Percentiles rank a stretch among this genome's conserved stretches.
These are phyloP conservation scores for Aspergillus flavus DNA, from an alignment of 2,329 filamentous ascomycete species.

Conservation along the genomic window DNA sequence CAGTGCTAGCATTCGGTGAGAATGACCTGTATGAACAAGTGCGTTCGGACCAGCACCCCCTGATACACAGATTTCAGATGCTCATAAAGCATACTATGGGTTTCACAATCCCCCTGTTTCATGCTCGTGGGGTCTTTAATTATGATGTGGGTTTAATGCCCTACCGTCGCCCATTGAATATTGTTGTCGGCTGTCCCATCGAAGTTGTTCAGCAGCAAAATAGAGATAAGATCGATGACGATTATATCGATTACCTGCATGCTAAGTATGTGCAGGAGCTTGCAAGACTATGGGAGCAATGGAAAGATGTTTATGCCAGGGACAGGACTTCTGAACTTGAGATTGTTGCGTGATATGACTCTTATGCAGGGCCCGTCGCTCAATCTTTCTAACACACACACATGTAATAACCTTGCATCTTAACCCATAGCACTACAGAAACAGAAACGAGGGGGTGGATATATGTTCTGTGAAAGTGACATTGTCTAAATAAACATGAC, in stretches of 20 bases:
- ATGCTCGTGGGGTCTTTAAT: slow-evolving; percentile 91
- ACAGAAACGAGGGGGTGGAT: no score
- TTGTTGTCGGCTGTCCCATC: slow-evolving; percentile 86
- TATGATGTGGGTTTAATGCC: slow-evolving; percentile 97
- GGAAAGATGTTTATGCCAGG: slow-evolving; percentile 49
- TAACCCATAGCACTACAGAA: neutral
- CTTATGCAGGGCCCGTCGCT: neutral
- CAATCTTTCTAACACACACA: neutral
- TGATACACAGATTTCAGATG: slow-evolving; percentile 80
- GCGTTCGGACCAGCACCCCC: slow-evolving; percentile 72
- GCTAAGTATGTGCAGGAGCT: slow-evolving; percentile 70
- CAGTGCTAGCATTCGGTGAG: slow-evolving; percentile 89
- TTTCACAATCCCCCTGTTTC: slow-evolving; percentile 88
- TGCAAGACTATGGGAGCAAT: slow-evolving; percentile 49
- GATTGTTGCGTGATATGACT: slow-evolving; percentile 38
- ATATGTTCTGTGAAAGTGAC: neutral
- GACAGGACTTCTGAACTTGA: slow-evolving; percentile 48
- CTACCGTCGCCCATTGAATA: slow-evolving; percentile 82
- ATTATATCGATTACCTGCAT: slow-evolving; percentile 81
- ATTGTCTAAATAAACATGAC: neutral
- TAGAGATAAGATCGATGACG: slow-evolving; percentile 65
- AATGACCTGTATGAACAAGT: slow-evolving; percentile 96
- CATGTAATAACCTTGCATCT: neutral
- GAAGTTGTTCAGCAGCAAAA: slow-evolving; percentile 62
- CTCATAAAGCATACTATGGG: slow-evolving; percentile 82